Evolutionary conservation across 257 asterid genomes (phyloP).

Genomic region (Nicotiana sylvestris): DNA sequence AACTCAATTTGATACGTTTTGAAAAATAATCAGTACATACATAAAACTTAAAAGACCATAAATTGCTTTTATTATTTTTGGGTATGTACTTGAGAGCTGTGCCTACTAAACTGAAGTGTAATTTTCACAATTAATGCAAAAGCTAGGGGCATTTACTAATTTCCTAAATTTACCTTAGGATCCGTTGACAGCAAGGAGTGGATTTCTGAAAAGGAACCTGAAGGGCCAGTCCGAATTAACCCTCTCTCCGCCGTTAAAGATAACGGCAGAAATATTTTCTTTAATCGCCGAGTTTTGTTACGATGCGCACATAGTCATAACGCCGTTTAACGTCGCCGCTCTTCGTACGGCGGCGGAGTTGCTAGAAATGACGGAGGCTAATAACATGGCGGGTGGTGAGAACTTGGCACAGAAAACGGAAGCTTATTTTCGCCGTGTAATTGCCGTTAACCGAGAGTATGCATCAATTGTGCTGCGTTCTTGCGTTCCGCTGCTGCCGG

Average conservation of each 20-base stretch:
- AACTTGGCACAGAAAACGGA: conserved; percentile 61
- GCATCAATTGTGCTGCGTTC: conserved; percentile 53
- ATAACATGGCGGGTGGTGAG: conserved; percentile 15
- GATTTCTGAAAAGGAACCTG: conserved; percentile 52
- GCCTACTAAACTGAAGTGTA: conserved; percentile 7
- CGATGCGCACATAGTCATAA: conserved; percentile 48
- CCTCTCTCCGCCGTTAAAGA: conserved; percentile 75
- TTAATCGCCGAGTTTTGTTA: conserved; percentile 60
- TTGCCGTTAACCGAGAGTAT: conserved; percentile 48
- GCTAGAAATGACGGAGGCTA: conserved; percentile 56
- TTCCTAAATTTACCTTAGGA: conserved; percentile 39
- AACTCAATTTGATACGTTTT: not conserved
- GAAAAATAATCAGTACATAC: not conserved
- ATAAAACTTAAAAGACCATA: not conserved
- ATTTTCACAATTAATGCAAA: conserved; percentile 23
- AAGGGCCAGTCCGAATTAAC: conserved; percentile 48
- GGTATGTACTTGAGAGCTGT: not conserved
- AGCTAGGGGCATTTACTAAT: conserved; percentile 30
- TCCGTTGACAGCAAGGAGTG: conserved; percentile 50
- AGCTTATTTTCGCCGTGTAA: conserved; percentile 50
- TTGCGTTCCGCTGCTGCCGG: conserved; percentile 62
- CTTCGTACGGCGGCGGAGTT: conserved; percentile 74
- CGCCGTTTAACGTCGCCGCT: conserved; percentile 76
- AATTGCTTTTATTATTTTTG: not conserved
- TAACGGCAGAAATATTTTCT: conserved; percentile 68